Percentiles rank a stretch among this genome's conserved stretches.
phyloP scores from a whole-genome alignment of 2,329 filamentous ascomycete species.

The Penicillium sp. region DNA sequence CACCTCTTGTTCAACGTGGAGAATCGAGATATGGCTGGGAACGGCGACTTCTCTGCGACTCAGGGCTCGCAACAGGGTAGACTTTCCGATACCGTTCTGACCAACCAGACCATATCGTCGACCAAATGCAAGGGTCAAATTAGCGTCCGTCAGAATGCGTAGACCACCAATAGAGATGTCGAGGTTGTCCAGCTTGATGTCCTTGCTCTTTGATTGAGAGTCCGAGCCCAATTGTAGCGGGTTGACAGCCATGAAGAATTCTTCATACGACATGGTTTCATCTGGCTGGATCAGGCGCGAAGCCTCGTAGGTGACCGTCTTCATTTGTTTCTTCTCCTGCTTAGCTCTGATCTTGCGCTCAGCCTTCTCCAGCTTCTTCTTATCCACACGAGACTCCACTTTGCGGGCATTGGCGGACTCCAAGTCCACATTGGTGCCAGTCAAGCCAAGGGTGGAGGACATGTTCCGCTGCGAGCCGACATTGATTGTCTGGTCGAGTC shows the following conservation, averaged over 20 bases:
- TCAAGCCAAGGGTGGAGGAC: conserved; percentile 88
- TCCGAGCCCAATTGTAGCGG: conserved; percentile 80
- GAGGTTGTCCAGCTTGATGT: conserved; percentile 95
- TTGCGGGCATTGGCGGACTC: conserved; percentile 92
- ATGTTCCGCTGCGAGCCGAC: conserved; percentile 93
- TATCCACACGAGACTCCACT: conserved; percentile 95
- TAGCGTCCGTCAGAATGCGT: conserved; percentile 88
- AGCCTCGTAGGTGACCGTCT: conserved; percentile 96
- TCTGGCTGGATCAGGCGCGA: conserved; percentile 82
- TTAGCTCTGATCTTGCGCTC: conserved; percentile 97
- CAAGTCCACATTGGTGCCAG: conserved; percentile 81
- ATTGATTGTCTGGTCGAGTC: conserved; percentile 91
- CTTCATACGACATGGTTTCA: conserved; percentile 88
- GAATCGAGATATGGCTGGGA: conserved; percentile 95
- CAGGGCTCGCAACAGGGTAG: conserved; percentile 87
- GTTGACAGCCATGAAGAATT: conserved; percentile 99
- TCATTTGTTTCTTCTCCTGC: conserved; percentile 97
- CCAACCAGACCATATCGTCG: conserved; percentile 95
- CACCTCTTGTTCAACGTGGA: conserved; percentile 97
- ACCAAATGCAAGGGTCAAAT: conserved; percentile 84
- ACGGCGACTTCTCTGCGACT: conserved; percentile 92
- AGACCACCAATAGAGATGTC: conserved; percentile 89
- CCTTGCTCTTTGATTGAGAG: conserved; percentile 84
- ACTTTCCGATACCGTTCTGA: conserved; percentile 98
- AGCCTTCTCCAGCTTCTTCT: conserved; percentile 98